phyloP scores from a whole-genome alignment of 2,329 filamentous ascomycete genomes.

The Clonostachys sp. region DNA sequence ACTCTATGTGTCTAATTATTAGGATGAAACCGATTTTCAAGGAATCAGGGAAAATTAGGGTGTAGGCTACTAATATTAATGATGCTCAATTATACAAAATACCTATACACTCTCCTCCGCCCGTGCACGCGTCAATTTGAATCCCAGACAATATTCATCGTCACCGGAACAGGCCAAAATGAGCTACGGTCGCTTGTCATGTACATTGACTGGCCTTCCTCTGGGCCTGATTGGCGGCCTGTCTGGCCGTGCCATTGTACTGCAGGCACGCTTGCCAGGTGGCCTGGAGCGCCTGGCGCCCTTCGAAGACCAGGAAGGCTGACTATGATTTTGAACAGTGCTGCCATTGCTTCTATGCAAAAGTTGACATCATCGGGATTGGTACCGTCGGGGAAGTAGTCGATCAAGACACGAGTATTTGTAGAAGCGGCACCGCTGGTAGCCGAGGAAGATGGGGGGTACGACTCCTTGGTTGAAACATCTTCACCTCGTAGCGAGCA shows the following conservation, averaged over 20 bases:
- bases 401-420: not conserved
- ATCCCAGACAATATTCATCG: constrained; percentile 52
- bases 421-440: constrained; percentile 38
- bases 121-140: constrained; percentile 10
- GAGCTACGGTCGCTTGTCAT: constrained; percentile 61
- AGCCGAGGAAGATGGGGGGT: constrained; percentile 62
- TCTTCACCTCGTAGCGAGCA: not conserved
- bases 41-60: too few species aligned
- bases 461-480: constrained; percentile 55
- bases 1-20: too few species aligned
- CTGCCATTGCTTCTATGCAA: constrained; percentile 56
- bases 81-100: not conserved
- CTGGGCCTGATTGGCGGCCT: not conserved
- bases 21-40: too few species aligned
- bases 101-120: not conserved
- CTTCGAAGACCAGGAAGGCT: constrained; percentile 54
- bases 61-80: too few species aligned
- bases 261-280: constrained; percentile 59
- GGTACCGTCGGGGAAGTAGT: not conserved
- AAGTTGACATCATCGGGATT: constrained; percentile 50
- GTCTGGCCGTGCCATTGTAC: constrained; percentile 36
- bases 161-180: constrained; percentile 39
- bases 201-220: constrained; percentile 49
- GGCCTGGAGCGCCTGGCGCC: constrained; percentile 58
- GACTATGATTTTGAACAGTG: constrained; percentile 65